Evolutionary conservation across 1,139 yeast species (phyloP), one percentile per base, ranked within the genome.

Genomic region (Cylindricascospora bacillispora): DNA sequence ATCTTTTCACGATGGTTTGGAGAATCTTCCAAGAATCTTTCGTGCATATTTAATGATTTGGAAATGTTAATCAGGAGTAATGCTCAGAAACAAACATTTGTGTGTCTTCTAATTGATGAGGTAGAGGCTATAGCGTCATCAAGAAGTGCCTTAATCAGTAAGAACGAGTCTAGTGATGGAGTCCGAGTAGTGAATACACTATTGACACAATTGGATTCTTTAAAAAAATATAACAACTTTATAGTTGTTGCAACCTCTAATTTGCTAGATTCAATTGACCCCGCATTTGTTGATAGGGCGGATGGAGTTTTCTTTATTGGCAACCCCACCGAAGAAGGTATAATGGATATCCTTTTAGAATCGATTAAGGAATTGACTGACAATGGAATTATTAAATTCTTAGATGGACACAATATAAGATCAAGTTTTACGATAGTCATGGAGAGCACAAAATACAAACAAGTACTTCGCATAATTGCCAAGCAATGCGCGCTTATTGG

Each of bases 1-100:
- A 41, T 62, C 2, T 59, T 61, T 31, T 60, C 65, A 10, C 47
- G 59, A 35, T 62, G 62, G 57, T 54, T 56, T 38, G 65, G 65
- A 2, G 64, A 61, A 35, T 57, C 63, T 15, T 53, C 64, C 3
- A 18, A 18, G 10, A 18, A 18, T 18, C 10, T 18, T 7, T 50
- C 51, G 13, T 30, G 35, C 4, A 34, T 60, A n/a, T 59, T 62
- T 27, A 38, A 44, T 11, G 57, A 52, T 17, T 35, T 60, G 2
- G 55, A 48, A 33, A 28, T 30, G 0, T 29, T 49, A 4, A 25
- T 56, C 12, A 38, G 38, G 14, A 23, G 28, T 4, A 26, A 35
- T n/a, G 32, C 36, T 17, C 33, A 44, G 6, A 31, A 34, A 4
- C 29, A 37, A 4, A 30, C 41, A 13, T 43, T 49, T 30, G 42